Evolutionary conservation across 2,329 filamentous ascomycete species (phyloP), one percentile per base, ranked within the genome.

Genomic region (Scedosporium boydii): DNA sequence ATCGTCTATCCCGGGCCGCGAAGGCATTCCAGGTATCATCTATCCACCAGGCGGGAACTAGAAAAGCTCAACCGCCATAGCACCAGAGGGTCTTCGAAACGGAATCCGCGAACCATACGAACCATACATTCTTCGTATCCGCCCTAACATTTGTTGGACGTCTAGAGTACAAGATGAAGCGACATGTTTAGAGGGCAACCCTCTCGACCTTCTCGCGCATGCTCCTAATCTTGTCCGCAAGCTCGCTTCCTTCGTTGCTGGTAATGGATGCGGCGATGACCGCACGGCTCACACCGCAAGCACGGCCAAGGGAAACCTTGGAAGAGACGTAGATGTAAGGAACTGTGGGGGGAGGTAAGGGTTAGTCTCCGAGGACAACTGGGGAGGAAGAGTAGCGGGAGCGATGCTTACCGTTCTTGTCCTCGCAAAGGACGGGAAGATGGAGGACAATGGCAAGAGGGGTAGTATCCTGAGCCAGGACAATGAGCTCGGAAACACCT

Each of bases 201-300:
- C 93, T 86, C 84, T 98, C 93, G 62, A 98, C 90, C 86, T 96
- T 96, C 78, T 96, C 90, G 82, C 93, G 96, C 72, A 97, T 82
- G 67, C 87, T 83, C 70, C 89, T 85, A 76, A 98, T 97, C 82
- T 96, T 91, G 71, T 85, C 84, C 76, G 88, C 90, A 64, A 98
- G 82, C 76, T 97, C 93, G 71, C 86, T 90, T 46, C 88, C 89
- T 78, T 96, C 91, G 83, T 96, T 96, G 76, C 89, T 92, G 68
- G 91, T 97, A 77, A 98, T 96, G 71, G 83, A 87, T 65, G 86
- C 87, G 48, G 91, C 88, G 70, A 98, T 97, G 65, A 98, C 93
- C 62, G 91, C 83, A 64, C 93, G 85, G 72, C 84, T 88, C 65
- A 97, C 93, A 82, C 93, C 93, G 73, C 90, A 95, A 58, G 93